phyloP scores from a whole-genome alignment of 768 basidiomycete genomes.

The Austroboletus eburneus region DNA sequence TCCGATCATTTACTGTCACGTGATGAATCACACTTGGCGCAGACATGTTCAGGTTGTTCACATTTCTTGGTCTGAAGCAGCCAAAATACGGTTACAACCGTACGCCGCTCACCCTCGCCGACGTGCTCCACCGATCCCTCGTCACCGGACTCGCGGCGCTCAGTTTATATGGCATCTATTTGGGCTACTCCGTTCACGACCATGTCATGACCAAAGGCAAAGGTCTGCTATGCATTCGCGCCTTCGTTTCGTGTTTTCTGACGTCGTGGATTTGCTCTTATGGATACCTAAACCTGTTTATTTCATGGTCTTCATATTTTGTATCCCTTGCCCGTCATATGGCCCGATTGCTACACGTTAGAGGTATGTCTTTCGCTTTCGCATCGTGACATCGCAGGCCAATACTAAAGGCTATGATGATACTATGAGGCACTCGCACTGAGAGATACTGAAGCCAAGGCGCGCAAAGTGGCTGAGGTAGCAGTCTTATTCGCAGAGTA shows the following conservation, averaged over 20 bases:
- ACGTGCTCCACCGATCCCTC: conserved; percentile 29
- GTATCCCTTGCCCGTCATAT: too few relatives aligned
- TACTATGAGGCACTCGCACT: conserved; percentile 17
- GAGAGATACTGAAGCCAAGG: conserved; percentile 21
- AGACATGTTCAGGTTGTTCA: conserved; percentile 24
- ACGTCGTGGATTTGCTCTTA: too few relatives aligned
- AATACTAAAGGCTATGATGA: neutral
- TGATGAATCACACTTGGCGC: too few relatives aligned
- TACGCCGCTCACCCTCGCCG: conserved; percentile 22
- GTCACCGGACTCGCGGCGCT: conserved; percentile 28
- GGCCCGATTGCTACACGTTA: neutral
- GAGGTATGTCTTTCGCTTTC: conserved; percentile 24
- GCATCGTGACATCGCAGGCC: too few relatives aligned
- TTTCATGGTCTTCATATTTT: too few relatives aligned
- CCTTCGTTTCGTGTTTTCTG: too few relatives aligned
- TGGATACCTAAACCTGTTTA: too few relatives aligned
- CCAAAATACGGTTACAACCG: conserved; percentile 17
- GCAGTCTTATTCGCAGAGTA: neutral
- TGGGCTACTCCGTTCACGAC: conserved; percentile 30
- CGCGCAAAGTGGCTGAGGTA: conserved; percentile 17
- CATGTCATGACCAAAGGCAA: conserved; percentile 30
- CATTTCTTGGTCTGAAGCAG: conserved; percentile 25
- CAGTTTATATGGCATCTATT: conserved; percentile 28
- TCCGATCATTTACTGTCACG: too few relatives aligned
- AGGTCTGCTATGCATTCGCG: conserved; percentile 22